phyloP scores from a whole-genome alignment of 768 basidiomycete species.

The Suillus subalutaceus region DNA sequence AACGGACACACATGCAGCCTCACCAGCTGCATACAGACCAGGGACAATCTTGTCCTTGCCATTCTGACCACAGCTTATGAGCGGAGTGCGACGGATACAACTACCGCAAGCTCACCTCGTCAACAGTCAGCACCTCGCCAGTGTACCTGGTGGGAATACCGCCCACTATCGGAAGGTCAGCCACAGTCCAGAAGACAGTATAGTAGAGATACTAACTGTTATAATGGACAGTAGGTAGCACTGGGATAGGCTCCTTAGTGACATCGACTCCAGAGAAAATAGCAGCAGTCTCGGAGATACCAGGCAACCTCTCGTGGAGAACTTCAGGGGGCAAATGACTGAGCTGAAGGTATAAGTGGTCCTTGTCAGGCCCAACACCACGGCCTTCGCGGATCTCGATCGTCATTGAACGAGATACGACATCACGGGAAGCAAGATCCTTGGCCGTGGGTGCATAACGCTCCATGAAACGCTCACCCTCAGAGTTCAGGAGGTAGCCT shows the following conservation, averaged over 20 bases:
- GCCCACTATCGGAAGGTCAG: constrained; percentile 68
- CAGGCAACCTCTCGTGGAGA: constrained; percentile 94
- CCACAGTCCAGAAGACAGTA: not conserved
- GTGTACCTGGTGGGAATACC: constrained; percentile 99
- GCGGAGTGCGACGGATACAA: constrained; percentile 1
- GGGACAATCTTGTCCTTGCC: constrained; percentile 95
- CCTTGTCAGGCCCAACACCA: constrained; percentile 97
- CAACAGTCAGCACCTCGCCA: constrained; percentile 91
- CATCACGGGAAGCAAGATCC: constrained; percentile 98
- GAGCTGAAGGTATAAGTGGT: constrained; percentile 95
- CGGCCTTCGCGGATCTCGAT: constrained; percentile 98
- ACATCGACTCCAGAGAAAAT: constrained; percentile 99
- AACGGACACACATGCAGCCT: constrained; percentile 98
- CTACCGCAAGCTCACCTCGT: constrained; percentile 46
- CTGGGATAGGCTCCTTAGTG: constrained; percentile 99
- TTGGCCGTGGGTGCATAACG: constrained; percentile 99
- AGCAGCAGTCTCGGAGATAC: constrained; percentile 99
- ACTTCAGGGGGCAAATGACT: constrained; percentile 96
- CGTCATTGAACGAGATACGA: constrained; percentile 99
- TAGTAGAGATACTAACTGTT: constrained; percentile 69
- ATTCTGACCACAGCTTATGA: constrained; percentile 38
- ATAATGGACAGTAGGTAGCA: constrained; percentile 97
- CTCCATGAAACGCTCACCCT: constrained; percentile 99
- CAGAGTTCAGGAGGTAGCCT: constrained; percentile 96
- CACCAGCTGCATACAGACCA: constrained; percentile 97